phyloP scores from a whole-genome alignment of 2,329 filamentous ascomycete genomes.

The Orbilia blumenaviensis region DNA sequence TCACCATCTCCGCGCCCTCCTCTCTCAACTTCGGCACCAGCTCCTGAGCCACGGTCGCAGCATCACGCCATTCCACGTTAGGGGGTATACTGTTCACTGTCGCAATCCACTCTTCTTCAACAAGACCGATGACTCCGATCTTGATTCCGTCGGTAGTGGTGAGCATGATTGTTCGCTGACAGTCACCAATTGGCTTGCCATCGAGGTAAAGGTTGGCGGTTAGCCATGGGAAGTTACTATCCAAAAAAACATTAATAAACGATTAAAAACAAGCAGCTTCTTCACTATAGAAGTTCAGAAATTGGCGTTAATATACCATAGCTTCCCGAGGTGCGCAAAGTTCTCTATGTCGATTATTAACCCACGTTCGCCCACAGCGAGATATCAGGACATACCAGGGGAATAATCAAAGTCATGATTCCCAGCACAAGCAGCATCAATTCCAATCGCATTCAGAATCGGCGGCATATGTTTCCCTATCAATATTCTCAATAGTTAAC shows the following conservation, averaged over 20 bases:
- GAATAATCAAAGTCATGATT: constrained; percentile 96
- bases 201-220: constrained; percentile 85
- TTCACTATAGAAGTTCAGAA: no score
- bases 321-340: constrained; percentile 60
- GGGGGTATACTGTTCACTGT: constrained; percentile 88
- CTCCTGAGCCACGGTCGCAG: constrained; percentile 77
- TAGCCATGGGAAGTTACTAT: constrained; percentile 88
- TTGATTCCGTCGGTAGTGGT: constrained; percentile 85
- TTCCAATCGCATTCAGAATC: constrained; percentile 79
- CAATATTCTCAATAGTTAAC: constrained; percentile 61
- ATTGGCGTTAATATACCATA: constrained; percentile 65
- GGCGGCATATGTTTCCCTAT: constrained; percentile 80
- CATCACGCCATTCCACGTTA: constrained; percentile 81
- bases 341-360: constrained; percentile 18
- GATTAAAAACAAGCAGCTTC: neutral
- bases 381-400: constrained; percentile 71
- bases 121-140: constrained; percentile 83
- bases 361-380: neutral
- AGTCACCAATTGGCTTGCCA: constrained; percentile 74
- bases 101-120: constrained; percentile 75
- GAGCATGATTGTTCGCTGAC: constrained; percentile 77
- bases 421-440: constrained; percentile 71
- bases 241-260: neutral
- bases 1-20: constrained; percentile 81
- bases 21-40: constrained; percentile 76